Base-by-base conservation (phyloP, 371 early-diverging fungal genomes). In the Globomyces sp. region DNA sequence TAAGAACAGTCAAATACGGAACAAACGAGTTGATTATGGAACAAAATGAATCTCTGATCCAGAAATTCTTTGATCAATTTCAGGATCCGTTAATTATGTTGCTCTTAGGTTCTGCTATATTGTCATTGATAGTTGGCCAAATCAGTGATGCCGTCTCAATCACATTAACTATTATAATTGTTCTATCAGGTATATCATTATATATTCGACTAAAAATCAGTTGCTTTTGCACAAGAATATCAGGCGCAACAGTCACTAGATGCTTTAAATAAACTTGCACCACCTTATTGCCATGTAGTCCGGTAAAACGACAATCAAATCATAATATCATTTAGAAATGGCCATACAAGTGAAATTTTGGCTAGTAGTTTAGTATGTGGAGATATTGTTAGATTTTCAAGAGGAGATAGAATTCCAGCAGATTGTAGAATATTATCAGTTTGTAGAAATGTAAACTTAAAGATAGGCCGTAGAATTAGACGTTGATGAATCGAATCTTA, bases 101-200 rank as follows among this genome's bases (percentile, higher is more conserved):
- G 65, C 84, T 98, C 57, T 80, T 96, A 50, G 95, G 86, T 6
- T 93, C 94, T 0, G 95, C 98, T 0, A 77, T 80, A 44, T 86
- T 98, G 9, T 93, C 93, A 0, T 68, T 92, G 44, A 67, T 92
- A 40, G 84, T 96, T 80, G 94, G 94, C 6, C 91, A 96, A 71
- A 77, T 85, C 68, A 94, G 94, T 69, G 96, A 98, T 72, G 98
- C 97, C 13, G 82, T 96, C 69, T 92, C 92, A 71, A 96, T 98
- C 58, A 87, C 94, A 0, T 76, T 95, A 85, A 92, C 93, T 34
- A 92, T 92, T 66, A 65, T 90, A 5, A 92, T 93, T 80, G 93
- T 93, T 45, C 87, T 91, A 1, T 90, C 92, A 64, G 92, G 91
- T 90, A 83, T 66, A 48, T 49, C n/a, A 55, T 55, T 9, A 40